Base-by-base conservation (phyloP, 2,329 filamentous ascomycete species). In the Delphinella strobiligena region DNA sequence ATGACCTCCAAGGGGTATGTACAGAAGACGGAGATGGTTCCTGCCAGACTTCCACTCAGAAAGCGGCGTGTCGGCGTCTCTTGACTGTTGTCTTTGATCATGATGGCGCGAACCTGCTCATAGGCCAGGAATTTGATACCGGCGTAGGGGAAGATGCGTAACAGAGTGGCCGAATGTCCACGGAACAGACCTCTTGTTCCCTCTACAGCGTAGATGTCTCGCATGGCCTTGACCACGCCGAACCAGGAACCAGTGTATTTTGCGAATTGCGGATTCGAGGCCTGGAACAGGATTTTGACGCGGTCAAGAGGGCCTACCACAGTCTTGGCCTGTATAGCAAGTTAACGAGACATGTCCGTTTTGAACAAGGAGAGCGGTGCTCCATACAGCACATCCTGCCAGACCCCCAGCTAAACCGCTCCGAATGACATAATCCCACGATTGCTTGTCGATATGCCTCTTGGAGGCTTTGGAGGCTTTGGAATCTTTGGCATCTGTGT, bases 81-180 rank as follows among this genome's bases (percentile, higher is more conserved):
- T 42, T 93, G 72, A 4, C 79, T 67, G 37, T 69, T 75, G 29
- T 63, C 67, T 1, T 74, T 74, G 45, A 98, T 96, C 22, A 96
- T 55, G 11, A 79, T 54, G 10, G 81, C 76, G 44, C 91, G 83
- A 48, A 95, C 85, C 61, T 98, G 91, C 61, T 98, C 91, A 65
- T 98, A 98, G 34, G 89, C 88, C 31, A 98, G 74, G 55, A 98
- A 98, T 56, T 98, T 98, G 62, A 96, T 94, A 34, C 84, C 89
- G 12, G 89, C 91, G 60, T 98, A 98, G 4, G 91, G 91, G 53
- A 96, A 98, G 47, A 98, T 93, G 47, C 91, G 80, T 38, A 96
- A 71, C 2, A 98, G 68, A 0, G 91, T 98, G 2, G 88, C 91
- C 3, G 87, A 95, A 60, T 98, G 91, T 5, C 91, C 91, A 38